A percentile compares a stretch with the other conserved stretches of the same genome.
Conservation (phyloP, 352 stramenopile species). For the Phytophthora chlamydospora region DNA sequence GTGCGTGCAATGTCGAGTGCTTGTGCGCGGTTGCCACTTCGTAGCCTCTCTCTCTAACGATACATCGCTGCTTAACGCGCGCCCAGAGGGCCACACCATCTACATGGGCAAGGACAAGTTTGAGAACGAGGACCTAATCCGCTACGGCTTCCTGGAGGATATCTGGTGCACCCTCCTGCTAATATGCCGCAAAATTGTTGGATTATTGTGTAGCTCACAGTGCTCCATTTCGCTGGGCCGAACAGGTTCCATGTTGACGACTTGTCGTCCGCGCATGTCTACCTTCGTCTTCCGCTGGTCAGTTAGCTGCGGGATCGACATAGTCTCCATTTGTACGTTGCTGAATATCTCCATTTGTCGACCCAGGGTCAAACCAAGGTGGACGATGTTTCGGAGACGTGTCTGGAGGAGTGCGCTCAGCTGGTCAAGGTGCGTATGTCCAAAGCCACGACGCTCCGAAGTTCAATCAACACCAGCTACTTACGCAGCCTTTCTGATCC, state of each 20-base stretch:
- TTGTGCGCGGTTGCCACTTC: too few relatives aligned
- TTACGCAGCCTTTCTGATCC: background rate
- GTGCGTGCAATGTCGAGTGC: conserved; percentile 46
- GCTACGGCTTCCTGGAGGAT: conserved; percentile 96
- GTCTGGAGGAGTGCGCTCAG: conserved; percentile 90
- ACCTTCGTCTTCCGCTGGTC: conserved; percentile 93
- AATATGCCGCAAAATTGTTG: background rate
- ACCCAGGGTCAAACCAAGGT: conserved; percentile 69
- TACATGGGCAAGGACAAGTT: conserved; percentile 99
- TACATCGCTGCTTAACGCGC: too few relatives aligned
- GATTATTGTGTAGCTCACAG: background rate
- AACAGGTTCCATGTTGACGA: conserved; percentile 97
- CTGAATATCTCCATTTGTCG: background rate
- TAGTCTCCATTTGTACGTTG: background rate
- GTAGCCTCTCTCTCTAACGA: background rate
- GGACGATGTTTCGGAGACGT: conserved; percentile 80
- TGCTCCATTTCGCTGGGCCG: background rate
- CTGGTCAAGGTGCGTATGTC: conserved; percentile 84
- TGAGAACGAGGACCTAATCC: conserved; percentile 99
- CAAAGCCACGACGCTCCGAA: background rate
- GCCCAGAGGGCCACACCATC: conserved; percentile 88
- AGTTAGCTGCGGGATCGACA: conserved; percentile 1
- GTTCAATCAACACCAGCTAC: background rate
- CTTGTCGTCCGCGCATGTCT: conserved; percentile 98
- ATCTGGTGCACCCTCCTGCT: conserved; percentile 71